Conservation (phyloP, 2,329 filamentous ascomycete species). For the Aspergillus puulaauensis region DNA sequence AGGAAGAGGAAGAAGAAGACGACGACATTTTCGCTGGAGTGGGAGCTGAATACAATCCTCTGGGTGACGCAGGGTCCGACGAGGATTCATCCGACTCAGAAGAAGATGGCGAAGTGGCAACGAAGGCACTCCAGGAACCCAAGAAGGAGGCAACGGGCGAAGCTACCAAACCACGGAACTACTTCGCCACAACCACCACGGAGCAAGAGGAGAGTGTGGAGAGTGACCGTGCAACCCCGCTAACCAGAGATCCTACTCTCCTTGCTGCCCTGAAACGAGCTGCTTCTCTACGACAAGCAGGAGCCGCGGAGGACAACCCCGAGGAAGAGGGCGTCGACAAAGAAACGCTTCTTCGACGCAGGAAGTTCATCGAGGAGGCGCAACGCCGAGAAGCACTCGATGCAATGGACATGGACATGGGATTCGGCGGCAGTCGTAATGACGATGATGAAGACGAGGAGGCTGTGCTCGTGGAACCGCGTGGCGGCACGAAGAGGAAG, state of each 20-base stretch:
- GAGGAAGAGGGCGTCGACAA: slow-evolving; percentile 53
- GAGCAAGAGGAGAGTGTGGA: slow-evolving; percentile 52
- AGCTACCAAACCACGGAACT: slow-evolving; percentile 45
- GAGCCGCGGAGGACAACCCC: slow-evolving; percentile 42
- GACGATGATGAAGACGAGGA: slow-evolving; percentile 72
- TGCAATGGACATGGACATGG: slow-evolving; percentile 88
- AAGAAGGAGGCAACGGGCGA: slow-evolving; percentile 13
- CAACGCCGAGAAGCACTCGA: slow-evolving; percentile 66
- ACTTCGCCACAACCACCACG: slow-evolving; percentile 41
- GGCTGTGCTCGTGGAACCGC: slow-evolving; percentile 56
- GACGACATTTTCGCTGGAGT: slow-evolving; percentile 64
- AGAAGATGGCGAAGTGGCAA: slow-evolving; percentile 24
- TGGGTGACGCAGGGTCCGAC: slow-evolving; percentile 53
- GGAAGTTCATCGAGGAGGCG: slow-evolving; percentile 69
- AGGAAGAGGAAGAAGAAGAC: slow-evolving; percentile 58
- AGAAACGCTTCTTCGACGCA: slow-evolving; percentile 66
- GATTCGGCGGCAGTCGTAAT: slow-evolving; percentile 85
- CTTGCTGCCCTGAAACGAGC: slow-evolving; percentile 85
- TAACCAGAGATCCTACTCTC: slow-evolving; percentile 72
- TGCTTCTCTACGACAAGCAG: slow-evolving; percentile 55
- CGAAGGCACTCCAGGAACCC: slow-evolving; percentile 5
- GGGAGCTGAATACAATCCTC: slow-evolving; percentile 60
- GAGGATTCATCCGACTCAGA: slow-evolving; percentile 45
- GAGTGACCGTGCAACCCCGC: slow-evolving; percentile 37
- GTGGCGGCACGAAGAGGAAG: slow-evolving; percentile 46